Conservation (phyloP, 1,284 basidiomycete genomes). For the Moesziomyces sp. region DNA sequence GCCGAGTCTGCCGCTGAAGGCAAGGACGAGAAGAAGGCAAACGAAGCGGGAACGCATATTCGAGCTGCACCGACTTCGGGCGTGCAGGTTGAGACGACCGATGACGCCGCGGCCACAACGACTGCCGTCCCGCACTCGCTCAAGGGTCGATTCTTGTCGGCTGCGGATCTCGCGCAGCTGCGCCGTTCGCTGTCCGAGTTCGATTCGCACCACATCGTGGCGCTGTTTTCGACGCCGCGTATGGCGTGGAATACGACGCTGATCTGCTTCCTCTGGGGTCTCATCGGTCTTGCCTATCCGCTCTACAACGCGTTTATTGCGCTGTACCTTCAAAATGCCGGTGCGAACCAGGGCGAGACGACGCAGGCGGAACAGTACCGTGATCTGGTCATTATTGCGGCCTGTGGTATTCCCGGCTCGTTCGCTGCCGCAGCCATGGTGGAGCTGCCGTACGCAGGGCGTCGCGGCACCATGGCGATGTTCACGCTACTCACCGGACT, state of each 20-base stretch:
- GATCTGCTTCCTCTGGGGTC: conserved; percentile 74
- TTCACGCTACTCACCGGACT: conserved; percentile 76
- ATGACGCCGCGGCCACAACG: neutral
- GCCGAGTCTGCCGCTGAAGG: conserved; percentile 68
- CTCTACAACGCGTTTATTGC: conserved; percentile 77
- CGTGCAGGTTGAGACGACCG: neutral
- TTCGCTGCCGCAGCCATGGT: conserved; percentile 73
- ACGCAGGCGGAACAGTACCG: conserved; percentile 74
- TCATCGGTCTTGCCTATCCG: conserved; percentile 80
- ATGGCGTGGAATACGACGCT: conserved; percentile 75
- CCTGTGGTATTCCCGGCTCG: conserved; percentile 76
- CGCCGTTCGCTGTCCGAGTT: conserved; percentile 32
- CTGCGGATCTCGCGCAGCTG: conserved; percentile 26
- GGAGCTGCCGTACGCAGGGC: conserved; percentile 75
- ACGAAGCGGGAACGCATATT: conserved; percentile 5
- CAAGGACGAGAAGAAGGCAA: conserved; percentile 69
- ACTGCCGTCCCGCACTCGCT: conserved; percentile 1
- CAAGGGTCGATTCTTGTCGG: conserved; percentile 26
- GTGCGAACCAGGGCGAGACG: conserved; percentile 67
- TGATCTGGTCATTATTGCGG: conserved; percentile 73
- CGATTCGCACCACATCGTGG: conserved; percentile 71
- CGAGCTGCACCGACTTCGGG: neutral
- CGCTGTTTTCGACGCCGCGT: conserved; percentile 75
- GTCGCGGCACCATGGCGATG: conserved; percentile 75
- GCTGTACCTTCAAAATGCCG: conserved; percentile 73